phyloP scores from a whole-genome alignment of 2,329 filamentous ascomycete genomes.

The Bisporella sp. region DNA sequence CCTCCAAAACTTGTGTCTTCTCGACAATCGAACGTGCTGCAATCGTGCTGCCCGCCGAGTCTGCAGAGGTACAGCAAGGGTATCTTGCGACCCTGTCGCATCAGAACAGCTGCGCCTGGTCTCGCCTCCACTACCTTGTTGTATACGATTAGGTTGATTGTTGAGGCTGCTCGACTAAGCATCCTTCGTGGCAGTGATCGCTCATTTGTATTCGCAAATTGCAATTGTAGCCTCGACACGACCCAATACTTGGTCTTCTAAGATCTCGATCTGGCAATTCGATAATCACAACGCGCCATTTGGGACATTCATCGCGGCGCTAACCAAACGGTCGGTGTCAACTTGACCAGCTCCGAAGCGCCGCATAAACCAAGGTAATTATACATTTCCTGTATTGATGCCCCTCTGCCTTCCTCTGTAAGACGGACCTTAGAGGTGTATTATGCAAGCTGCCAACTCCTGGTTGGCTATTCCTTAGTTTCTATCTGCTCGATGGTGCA shows the following conservation, averaged over 20 bases:
- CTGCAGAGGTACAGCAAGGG: constrained; percentile 7
- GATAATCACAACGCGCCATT: constrained; percentile 12
- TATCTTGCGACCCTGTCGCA: constrained; percentile 3
- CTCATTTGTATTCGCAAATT: constrained; percentile 2
- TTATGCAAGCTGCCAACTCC: no score
- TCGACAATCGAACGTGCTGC: constrained; percentile 7
- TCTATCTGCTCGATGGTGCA: no score
- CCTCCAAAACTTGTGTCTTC: constrained; percentile 8
- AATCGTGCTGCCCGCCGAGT: not conserved
- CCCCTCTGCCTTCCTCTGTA: no score
- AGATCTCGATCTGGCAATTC: constrained; percentile 7
- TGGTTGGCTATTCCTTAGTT: no score
- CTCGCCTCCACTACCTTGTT: constrained; percentile 8
- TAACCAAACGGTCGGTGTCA: constrained; percentile 15
- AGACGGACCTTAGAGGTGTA: no score
- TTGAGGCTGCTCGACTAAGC: constrained; percentile 11
- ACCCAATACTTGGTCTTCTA: constrained; percentile 5
- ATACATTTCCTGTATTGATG: no score
- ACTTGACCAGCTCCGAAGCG: constrained; percentile 18
- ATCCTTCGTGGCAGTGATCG: constrained; percentile 18
- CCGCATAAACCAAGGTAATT: constrained; percentile 4
- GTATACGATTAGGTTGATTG: constrained; percentile 8
- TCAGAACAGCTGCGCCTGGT: constrained; percentile 8
- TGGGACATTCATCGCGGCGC: constrained; percentile 11
- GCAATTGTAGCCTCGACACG: constrained; percentile 3